Evolutionary conservation across 2,329 filamentous ascomycete species (phyloP).

Genomic region (Curvularia hawaiiensis): DNA sequence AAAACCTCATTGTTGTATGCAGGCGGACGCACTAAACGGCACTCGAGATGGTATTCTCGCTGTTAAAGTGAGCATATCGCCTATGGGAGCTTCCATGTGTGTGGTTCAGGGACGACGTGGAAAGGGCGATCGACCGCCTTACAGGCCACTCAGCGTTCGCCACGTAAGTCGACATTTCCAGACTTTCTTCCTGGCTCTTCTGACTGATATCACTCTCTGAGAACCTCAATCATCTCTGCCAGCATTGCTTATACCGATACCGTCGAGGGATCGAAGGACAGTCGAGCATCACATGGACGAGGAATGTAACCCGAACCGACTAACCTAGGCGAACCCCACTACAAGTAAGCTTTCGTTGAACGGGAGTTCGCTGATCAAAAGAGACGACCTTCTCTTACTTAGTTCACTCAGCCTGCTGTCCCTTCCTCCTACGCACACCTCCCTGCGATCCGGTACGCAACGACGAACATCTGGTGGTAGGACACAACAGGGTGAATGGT

Average conservation of each 20-base stretch:
- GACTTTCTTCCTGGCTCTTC: conserved; percentile 25
- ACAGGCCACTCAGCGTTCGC: conserved; percentile 51
- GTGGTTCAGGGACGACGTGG: conserved; percentile 12
- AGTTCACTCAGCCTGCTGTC: background rate
- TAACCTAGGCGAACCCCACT: conserved; percentile 24
- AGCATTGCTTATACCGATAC: conserved; percentile 6
- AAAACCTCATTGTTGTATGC: background rate
- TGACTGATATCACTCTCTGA: conserved; percentile 27
- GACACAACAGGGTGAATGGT: background rate
- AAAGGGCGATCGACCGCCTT: conserved; percentile 43
- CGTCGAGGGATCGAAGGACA: conserved; percentile 14
- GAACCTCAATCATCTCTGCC: conserved; percentile 14
- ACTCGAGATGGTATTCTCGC: conserved; percentile 13
- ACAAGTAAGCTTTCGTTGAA: conserved; percentile 7
- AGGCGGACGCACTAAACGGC: background rate
- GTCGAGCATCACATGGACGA: conserved; percentile 23
- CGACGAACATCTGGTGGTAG: background rate
- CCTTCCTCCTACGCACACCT: background rate
- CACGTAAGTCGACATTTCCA: conserved; percentile 43
- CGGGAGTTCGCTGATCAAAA: background rate
- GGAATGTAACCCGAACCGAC: conserved; percentile 27
- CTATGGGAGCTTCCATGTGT: conserved; percentile 11
- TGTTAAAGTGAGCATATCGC: conserved; percentile 16
- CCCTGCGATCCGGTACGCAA: background rate
- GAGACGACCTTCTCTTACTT: background rate